phyloP scores from a whole-genome alignment of 2,329 filamentous ascomycete species.

The Paraphoma chrysanthemicola region DNA sequence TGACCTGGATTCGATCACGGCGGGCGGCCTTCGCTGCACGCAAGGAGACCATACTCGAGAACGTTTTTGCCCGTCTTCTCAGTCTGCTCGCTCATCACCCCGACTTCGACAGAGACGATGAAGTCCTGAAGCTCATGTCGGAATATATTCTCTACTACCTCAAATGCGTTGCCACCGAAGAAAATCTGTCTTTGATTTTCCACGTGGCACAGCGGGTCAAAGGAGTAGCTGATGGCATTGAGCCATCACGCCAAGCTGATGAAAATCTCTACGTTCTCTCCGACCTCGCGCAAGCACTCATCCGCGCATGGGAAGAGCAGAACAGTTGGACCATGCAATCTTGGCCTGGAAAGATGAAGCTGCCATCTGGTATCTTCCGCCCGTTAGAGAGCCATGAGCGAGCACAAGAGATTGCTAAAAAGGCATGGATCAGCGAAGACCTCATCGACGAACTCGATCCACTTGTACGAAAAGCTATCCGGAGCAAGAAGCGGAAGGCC shows the following conservation, averaged over 20 bases:
- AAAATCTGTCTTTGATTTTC: constrained; percentile 87
- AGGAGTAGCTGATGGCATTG: constrained; percentile 82
- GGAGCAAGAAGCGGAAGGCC: constrained; percentile 60
- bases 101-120: constrained; percentile 71
- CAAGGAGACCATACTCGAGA: constrained; percentile 73
- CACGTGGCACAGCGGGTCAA: constrained; percentile 94
- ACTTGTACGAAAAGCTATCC: constrained; percentile 73
- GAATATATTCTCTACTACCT: constrained; percentile 92
- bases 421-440: constrained; percentile 80
- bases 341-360: constrained; percentile 78
- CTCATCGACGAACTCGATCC: constrained; percentile 77
- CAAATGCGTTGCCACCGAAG: constrained; percentile 79
- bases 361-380: constrained; percentile 81
- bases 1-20: constrained; percentile 89
- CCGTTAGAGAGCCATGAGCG: constrained; percentile 76
- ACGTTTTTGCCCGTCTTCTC: constrained; percentile 80
- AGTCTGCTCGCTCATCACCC: constrained; percentile 93
- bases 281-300: constrained; percentile 82
- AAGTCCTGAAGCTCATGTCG: constrained; percentile 80
- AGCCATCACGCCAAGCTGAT: constrained; percentile 59
- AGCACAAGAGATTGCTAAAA: constrained; percentile 85
- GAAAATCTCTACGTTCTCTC: constrained; percentile 85
- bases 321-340: constrained; percentile 87
- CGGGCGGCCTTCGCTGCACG: constrained; percentile 68
- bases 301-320: constrained; percentile 84